Percentiles rank a stretch among this genome's conserved stretches.
These are phyloP conservation scores for Moesziomyces sp. DNA, from an alignment of 1,284 basidiomycete genomes.

Conservation along the genomic window DNA sequence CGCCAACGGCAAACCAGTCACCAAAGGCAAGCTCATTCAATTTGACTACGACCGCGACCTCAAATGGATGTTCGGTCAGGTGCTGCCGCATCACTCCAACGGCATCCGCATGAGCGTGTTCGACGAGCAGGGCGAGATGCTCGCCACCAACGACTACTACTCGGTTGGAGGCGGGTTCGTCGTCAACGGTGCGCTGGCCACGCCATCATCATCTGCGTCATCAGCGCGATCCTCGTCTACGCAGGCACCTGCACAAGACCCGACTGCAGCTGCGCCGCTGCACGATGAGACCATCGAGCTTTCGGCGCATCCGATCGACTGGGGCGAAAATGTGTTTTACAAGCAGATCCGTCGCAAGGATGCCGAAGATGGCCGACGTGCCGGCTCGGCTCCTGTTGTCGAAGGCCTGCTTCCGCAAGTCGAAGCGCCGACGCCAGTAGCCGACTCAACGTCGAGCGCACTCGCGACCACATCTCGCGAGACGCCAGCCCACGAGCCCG, in stretches of 20 bases:
- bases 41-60: conserved; percentile 91
- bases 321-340: conserved; percentile 92
- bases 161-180: conserved; percentile 67
- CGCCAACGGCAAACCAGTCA: conserved; percentile 1
- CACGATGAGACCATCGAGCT: conserved; percentile 20
- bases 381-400: conserved; percentile 55
- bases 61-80: conserved; percentile 85
- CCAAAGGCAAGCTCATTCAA: conserved; percentile 70
- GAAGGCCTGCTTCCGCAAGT: conserved; percentile 19
- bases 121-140: conserved; percentile 79
- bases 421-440: conserved; percentile 7
- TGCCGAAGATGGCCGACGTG: conserved; percentile 78
- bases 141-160: conserved; percentile 96
- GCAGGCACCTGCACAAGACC: neutral
- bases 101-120: conserved; percentile 93
- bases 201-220: conserved; percentile 15
- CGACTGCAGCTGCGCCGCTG: neutral
- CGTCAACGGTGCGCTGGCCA: conserved; percentile 62
- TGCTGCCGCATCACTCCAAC: conserved; percentile 67
- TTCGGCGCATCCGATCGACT: conserved; percentile 71
- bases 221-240: neutral
- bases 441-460: neutral
- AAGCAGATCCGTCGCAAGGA: conserved; percentile 87
- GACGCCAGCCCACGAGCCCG: neutral
- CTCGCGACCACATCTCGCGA: neutral